Conservation (phyloP, 768 basidiomycete genomes). For the Suillus sp. region DNA sequence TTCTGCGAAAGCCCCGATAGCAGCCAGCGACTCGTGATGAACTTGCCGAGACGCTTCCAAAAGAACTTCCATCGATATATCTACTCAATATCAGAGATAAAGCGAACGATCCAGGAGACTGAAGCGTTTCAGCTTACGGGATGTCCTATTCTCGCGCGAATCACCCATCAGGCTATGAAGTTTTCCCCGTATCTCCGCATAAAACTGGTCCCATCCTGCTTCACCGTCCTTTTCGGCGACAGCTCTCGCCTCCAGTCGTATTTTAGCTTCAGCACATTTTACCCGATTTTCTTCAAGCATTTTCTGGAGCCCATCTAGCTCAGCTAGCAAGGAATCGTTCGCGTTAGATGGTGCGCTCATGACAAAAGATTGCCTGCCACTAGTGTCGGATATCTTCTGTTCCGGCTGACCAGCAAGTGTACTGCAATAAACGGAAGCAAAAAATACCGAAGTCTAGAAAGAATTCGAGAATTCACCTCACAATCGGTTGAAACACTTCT, state of each 20-base stretch:
- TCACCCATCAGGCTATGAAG: not conserved
- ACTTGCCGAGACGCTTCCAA: constrained; percentile 8
- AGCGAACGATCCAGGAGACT: not conserved
- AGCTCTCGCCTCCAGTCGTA: not conserved
- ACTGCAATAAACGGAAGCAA: not conserved
- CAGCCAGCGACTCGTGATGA: constrained; percentile 14
- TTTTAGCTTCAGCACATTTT: constrained; percentile 7
- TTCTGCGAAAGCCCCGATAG: constrained; percentile 11
- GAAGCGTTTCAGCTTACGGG: constrained; percentile 3
- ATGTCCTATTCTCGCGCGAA: constrained; percentile 2
- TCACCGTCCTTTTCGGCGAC: not conserved
- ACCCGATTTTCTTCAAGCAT: constrained; percentile 9
- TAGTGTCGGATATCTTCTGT: not conserved
- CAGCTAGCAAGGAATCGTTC: not conserved
- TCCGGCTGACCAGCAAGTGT: not conserved
- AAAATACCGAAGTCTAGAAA: not conserved
- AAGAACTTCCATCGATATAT: constrained; percentile 9
- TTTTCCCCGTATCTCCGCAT: constrained; percentile 5
- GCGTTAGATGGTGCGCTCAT: constrained; percentile 1
- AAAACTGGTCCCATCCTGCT: not conserved
- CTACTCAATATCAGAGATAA: constrained; percentile 1
- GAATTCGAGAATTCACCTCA: not conserved
- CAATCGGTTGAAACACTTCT: not conserved
- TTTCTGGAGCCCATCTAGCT: constrained; percentile 8
- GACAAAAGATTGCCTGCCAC: not conserved